Percentiles rank a stretch among this genome's conserved stretches.
Conservation (phyloP, 2,329 filamentous ascomycete species). For the Xylaria sp. region DNA sequence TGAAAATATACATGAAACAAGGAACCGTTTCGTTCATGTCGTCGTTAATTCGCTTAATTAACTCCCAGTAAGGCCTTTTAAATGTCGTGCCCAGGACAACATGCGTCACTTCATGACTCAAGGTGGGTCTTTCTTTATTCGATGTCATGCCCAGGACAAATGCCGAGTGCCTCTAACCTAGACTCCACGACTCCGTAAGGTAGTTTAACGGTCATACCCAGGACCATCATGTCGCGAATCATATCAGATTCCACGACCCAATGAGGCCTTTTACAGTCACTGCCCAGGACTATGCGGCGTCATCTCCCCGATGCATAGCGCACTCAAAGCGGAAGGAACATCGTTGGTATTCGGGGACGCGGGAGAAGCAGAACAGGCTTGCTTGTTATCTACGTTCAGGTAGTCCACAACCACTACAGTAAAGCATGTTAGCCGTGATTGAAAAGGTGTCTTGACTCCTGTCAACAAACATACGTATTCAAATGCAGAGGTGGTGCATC, state of each 20-base stretch:
- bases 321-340: neutral
- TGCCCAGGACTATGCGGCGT: constrained; percentile 53
- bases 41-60: constrained; percentile 30
- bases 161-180: constrained; percentile 38
- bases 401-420: neutral
- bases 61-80: constrained; percentile 40
- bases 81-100: constrained; percentile 47
- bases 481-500: neutral
- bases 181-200: constrained; percentile 39
- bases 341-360: neutral
- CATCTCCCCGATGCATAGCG: neutral
- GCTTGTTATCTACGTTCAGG: neutral
- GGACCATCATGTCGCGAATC: constrained; percentile 34
- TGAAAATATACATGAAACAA: constrained; percentile 36
- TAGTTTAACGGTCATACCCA: constrained; percentile 40
- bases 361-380: neutral
- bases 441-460: neutral
- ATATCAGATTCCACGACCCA: constrained; percentile 27
- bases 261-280: constrained; percentile 54
- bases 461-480: constrained; percentile 1
- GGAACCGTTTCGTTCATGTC: constrained; percentile 31
- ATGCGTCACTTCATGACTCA: constrained; percentile 28
- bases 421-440: constrained; percentile 7
- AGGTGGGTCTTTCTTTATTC: constrained; percentile 27
- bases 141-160: constrained; percentile 40